phyloP scores from a whole-genome alignment of 768 basidiomycete genomes.

The Boletus rubescentipes region DNA sequence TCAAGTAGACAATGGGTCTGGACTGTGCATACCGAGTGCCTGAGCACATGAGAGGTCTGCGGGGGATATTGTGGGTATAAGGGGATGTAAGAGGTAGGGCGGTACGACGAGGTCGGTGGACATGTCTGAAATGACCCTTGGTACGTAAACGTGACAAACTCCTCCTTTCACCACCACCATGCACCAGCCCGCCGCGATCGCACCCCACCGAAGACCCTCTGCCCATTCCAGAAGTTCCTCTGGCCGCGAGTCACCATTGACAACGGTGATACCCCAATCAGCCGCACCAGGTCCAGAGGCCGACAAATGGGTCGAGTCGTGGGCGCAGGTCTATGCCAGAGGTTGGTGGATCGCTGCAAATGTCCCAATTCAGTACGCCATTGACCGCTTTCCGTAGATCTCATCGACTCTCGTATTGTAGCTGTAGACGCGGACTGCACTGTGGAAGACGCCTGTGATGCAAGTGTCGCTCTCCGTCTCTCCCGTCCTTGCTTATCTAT shows the following conservation, averaged over 20 bases:
- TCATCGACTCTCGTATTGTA: constrained; percentile 69
- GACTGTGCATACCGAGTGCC: constrained; percentile 47
- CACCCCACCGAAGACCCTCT: constrained; percentile 21
- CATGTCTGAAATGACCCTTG: constrained; percentile 12
- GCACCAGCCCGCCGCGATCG: constrained; percentile 13
- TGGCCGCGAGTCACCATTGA: constrained; percentile 19
- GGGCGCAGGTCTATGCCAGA: constrained; percentile 55
- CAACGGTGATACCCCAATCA: constrained; percentile 10
- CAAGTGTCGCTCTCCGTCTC: constrained; percentile 31
- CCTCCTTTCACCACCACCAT: constrained; percentile 5
- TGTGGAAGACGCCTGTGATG: constrained; percentile 84
- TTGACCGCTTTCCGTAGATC: constrained; percentile 41
- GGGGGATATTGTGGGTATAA: constrained; percentile 39
- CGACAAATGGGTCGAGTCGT: constrained; percentile 56
- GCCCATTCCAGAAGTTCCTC: constrained; percentile 12
- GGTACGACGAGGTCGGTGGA: constrained; percentile 47
- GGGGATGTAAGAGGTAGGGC: constrained; percentile 56
- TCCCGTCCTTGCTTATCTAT: neutral
- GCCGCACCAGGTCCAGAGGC: constrained; percentile 31
- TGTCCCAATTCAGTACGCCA: neutral
- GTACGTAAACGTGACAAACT: constrained; percentile 18
- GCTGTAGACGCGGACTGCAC: constrained; percentile 66
- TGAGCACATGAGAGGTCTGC: constrained; percentile 45
- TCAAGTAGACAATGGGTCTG: neutral
- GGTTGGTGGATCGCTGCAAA: constrained; percentile 39